Conservation (phyloP, 1,284 basidiomycete genomes). For the Rhodofomes roseus region DNA sequence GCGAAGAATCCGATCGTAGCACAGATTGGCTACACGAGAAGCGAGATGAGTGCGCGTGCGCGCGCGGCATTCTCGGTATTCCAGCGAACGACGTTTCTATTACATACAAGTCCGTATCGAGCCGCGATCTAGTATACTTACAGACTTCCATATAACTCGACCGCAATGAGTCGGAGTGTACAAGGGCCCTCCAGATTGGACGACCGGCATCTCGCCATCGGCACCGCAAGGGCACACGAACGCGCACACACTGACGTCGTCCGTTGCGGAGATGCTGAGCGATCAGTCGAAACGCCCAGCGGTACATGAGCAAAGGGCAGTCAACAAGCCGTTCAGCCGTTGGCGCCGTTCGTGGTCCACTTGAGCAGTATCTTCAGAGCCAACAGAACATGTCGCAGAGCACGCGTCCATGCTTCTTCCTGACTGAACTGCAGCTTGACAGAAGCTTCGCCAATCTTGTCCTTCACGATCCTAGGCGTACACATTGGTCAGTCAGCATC, state of each 20-base stretch:
- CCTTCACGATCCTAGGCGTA: conserved; percentile 74
- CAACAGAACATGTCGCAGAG: conserved; percentile 85
- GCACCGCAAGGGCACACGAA: neutral
- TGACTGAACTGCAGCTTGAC: conserved; percentile 93
- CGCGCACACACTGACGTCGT: neutral
- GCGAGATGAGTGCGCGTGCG: neutral
- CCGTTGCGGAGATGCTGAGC: neutral
- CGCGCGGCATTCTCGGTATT: neutral
- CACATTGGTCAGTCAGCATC: conserved; percentile 2
- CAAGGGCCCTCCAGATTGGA: neutral
- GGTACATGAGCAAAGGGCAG: neutral
- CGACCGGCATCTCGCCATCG: neutral
- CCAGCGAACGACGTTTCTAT: neutral
- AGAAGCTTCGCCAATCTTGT: conserved; percentile 93
- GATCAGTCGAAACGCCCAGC: neutral
- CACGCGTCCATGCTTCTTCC: conserved; percentile 95
- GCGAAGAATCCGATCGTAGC: neutral
- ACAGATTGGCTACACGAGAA: neutral
- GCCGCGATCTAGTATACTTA: neutral
- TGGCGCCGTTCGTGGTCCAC: conserved; percentile 77
- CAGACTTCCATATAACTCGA: neutral
- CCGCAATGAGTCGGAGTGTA: neutral
- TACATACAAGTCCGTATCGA: neutral
- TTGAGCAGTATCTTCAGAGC: conserved; percentile 85
- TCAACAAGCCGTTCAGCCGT: conserved; percentile 36